Evolutionary conservation across 2,329 filamentous ascomycete genomes (phyloP).

Genomic region (Alternaria arborescens): DNA sequence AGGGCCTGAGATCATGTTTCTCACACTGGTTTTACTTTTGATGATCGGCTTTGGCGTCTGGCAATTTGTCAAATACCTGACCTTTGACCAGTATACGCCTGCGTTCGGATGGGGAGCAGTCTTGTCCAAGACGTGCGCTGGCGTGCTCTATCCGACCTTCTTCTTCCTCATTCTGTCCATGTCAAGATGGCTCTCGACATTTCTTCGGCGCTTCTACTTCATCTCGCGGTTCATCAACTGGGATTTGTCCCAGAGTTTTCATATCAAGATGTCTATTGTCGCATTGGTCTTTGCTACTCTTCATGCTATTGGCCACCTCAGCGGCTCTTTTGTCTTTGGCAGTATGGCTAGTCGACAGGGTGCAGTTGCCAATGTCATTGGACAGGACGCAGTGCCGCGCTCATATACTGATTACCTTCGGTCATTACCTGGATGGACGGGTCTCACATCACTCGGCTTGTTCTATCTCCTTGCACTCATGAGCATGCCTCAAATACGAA

Average conservation of each 20-base stretch:
- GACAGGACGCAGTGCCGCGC: constrained; percentile 54
- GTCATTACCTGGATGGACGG: constrained; percentile 61
- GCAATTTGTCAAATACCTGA: constrained; percentile 65
- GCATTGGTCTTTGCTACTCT: constrained; percentile 61
- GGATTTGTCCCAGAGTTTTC: constrained; percentile 65
- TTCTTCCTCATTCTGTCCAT: constrained; percentile 68
- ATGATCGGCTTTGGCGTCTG: constrained; percentile 64
- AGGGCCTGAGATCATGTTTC: constrained; percentile 61
- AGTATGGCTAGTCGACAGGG: constrained; percentile 57
- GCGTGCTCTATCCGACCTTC: constrained; percentile 65
- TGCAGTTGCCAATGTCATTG: constrained; percentile 57
- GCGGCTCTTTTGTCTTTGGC: constrained; percentile 62
- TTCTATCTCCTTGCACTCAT: constrained; percentile 61
- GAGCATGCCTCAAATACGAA: constrained; percentile 61
- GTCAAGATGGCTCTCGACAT: constrained; percentile 65
- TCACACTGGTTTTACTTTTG: constrained; percentile 58
- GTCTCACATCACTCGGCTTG: constrained; percentile 58
- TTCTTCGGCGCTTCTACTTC: constrained; percentile 60
- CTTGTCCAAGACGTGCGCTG: constrained; percentile 64
- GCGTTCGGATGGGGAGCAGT: constrained; percentile 66
- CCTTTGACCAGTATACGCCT: constrained; percentile 54
- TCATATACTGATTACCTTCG: constrained; percentile 59
- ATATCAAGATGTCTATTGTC: constrained; percentile 63
- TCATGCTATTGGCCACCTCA: constrained; percentile 64
- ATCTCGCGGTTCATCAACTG: constrained; percentile 66